These are phyloP conservation scores for Litchi chinensis DNA, from an alignment of 345 rosid genomes.

Conservation along the genomic window DNA sequence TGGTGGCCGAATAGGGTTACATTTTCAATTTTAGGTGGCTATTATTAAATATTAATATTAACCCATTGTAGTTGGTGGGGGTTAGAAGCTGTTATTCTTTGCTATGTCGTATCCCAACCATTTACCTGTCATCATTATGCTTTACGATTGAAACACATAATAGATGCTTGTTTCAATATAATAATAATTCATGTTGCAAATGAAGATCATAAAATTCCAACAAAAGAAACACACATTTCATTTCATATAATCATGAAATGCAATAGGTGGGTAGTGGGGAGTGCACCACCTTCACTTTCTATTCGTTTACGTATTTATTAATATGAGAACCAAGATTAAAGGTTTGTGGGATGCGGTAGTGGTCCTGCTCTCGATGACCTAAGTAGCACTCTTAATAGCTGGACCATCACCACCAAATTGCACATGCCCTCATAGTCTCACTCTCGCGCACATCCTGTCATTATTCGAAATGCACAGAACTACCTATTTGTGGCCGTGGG, in stretches of 20 bases:
- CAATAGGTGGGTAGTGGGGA: neutral
- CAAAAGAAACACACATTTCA: too few species aligned
- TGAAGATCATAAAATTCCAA: neutral
- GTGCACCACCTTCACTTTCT: neutral
- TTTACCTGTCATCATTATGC: neutral
- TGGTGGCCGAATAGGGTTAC: too few species aligned
- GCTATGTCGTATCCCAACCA: neutral
- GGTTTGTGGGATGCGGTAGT: neutral
- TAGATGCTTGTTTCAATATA: too few species aligned
- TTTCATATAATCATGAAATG: neutral
- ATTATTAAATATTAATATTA: too few species aligned
- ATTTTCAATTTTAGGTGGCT: too few species aligned
- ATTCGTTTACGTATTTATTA: too few species aligned
- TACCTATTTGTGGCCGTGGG: too few species aligned
- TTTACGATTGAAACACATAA: neutral
- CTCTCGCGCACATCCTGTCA: too few species aligned
- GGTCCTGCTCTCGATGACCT: neutral
- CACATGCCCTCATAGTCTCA: too few species aligned
- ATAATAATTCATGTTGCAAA: neutral
- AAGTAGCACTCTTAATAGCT: neutral
- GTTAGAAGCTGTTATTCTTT: neutral
- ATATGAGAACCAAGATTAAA: neutral
- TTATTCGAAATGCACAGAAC: too few species aligned
- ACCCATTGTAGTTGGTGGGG: neutral
- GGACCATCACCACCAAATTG: too few species aligned